Base-by-base conservation (phyloP, 139 green algal genomes). In the Chloropicon primus region DNA sequence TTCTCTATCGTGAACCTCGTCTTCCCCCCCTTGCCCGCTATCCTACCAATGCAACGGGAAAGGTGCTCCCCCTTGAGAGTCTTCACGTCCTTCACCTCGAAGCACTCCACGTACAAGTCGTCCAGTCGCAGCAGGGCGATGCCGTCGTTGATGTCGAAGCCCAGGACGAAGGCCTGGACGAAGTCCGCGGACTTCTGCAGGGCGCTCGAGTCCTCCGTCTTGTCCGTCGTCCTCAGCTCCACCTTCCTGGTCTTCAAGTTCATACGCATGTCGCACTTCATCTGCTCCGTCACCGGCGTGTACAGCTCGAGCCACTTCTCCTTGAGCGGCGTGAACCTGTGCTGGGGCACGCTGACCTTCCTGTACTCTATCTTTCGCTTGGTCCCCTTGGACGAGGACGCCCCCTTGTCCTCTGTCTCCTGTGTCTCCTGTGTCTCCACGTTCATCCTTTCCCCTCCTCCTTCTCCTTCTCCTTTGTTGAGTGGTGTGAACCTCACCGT, bases 1-100 rank as follows among this genome's bases (percentile, higher is more conserved):
- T 99, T 99, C 86, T 99, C 95, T 27, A 99, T 96, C 1, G 95
- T 97, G 87, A 97, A 99, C 82, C 97, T 98, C 27, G 96, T 99
- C 89, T 98, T 98, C 76, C 95, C 95, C 73, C 85, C 88, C 87
- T 98, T 98, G 28, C 96, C 96, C 1, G 94, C 90, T 24, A 98
- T 75, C 0, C 95, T 10, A 5, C 94, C 96, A 54, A 99, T 98
- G 72, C 88, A 91, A 1, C 96, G 84, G 0, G 94, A 96, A 72
- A 99, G 76, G 85, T 99, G 96, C 88, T 99, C 96, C 0, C 96
- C 96, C 1, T 90, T 80, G 76, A 99, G 80, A 21, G 96, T 99
- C 88, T 96, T 97, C 24, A 97, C 93, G 78, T 97, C 92, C 82
- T 99, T 99, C 77, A 99, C 86, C 85, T 99, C 95, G 79, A 99